Evolutionary conservation across 495 filamentous ascomycete species (phyloP), one percentile per base, ranked within the genome.

Genomic region (Neurospora cerealis): DNA sequence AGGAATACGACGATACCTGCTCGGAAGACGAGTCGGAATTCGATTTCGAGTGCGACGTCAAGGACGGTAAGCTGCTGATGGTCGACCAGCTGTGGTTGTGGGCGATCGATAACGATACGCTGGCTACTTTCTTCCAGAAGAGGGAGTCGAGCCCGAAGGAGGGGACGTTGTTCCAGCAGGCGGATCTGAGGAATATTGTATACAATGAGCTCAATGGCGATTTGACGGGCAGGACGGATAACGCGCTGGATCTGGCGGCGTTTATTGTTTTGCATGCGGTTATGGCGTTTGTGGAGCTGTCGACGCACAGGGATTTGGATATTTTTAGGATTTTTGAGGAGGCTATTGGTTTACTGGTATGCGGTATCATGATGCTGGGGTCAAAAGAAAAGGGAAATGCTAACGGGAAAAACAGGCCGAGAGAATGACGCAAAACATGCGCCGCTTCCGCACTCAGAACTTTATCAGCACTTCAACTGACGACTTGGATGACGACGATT

Each of bases 41-140:
- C 0, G 79, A 85, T 11, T 62, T 62, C 1, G 41, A 83, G 71
- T 71, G 81, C 32, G 73, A 83, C n/a, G 83, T 89, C 11, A 82
- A 85, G 70, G 85, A 91, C 39, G 87, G 87, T 0, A 90, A 90
- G 75, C 86, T 91, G 19, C 81, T 92, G 15, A 91, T 92, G 89
- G 89, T 92, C 9, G 90, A 92, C 74, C 89, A 91, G 73, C 81
- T 92, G 5, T 92, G 90, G 90, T 78, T 91, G 1, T 92, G 89
- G 89, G 87, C 90, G 17, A 85, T 91, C 7, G 86, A 91, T 72
- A 83, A 83, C 83, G 84, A 76, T 8, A 89, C 86, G 3, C 75
- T 90, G 40, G 81, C 86, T 10, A 90, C 89, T 0, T 90, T 89
- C 78, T 90, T 90, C 73, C 87, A 89, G 1, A 83, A 82, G 73